Percentiles rank a stretch among this genome's conserved stretches.
Conservation (phyloP, 2,329 filamentous ascomycete species). For the Fusarium lyarnte region DNA sequence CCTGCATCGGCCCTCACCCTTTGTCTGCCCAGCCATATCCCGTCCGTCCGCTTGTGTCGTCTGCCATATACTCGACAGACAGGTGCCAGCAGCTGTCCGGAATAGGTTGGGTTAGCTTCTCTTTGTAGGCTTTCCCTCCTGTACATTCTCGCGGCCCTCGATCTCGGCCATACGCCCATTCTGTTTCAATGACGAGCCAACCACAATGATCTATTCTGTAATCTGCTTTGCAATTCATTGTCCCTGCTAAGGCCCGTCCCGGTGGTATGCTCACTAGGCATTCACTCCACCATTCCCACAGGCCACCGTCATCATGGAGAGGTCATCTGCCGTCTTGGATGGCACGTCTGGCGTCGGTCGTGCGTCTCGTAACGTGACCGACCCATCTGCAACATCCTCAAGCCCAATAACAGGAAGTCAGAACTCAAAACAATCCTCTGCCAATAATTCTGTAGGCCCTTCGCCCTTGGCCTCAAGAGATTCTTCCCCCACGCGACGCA, state of each 20-base stretch:
- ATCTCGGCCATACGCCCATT: conserved; percentile 32
- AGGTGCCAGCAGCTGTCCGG: conserved; percentile 38
- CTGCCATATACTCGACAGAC: conserved; percentile 35
- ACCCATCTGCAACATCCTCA: conserved; percentile 36
- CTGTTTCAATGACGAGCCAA: conserved; percentile 47
- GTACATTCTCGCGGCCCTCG: conserved; percentile 26
- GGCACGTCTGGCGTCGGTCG: conserved; percentile 36
- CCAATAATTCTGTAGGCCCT: conserved; percentile 48
- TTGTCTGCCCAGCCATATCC: conserved; percentile 38
- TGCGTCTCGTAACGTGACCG: conserved; percentile 32
- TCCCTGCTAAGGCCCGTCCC: conserved; percentile 45
- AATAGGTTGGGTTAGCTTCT: conserved; percentile 45
- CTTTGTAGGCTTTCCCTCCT: conserved; percentile 29
- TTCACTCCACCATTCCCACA: conserved; percentile 42
- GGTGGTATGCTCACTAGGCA: conserved; percentile 48
- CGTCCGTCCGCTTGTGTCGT: conserved; percentile 38
- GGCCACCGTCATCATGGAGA: conserved; percentile 49
- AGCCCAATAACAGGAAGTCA: conserved; percentile 43
- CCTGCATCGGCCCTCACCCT: conserved; percentile 18
- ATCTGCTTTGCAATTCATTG: conserved; percentile 42
- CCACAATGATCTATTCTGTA: conserved; percentile 49
- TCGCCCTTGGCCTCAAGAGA: conserved; percentile 57
- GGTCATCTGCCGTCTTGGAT: conserved; percentile 44
- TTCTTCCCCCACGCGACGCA: conserved; percentile 57
- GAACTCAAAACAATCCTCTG: conserved; percentile 50